phyloP scores from a whole-genome alignment of 345 rosid genomes.

The Alliaria petiolata region DNA sequence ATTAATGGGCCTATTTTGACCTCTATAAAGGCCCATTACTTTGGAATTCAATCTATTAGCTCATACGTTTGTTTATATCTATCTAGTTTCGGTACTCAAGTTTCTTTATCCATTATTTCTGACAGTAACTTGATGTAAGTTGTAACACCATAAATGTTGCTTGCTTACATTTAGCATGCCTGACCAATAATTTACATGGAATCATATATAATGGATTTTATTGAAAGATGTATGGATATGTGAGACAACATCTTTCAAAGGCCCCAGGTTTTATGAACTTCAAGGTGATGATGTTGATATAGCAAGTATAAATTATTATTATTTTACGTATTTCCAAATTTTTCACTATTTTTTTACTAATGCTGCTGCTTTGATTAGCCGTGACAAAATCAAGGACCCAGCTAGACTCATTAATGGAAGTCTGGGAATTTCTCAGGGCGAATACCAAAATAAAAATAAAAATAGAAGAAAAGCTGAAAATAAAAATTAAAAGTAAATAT shows the following conservation, averaged over 20 bases:
- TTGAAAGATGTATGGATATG: conserved; percentile 16
- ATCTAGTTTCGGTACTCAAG: background rate
- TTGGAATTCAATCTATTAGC: background rate
- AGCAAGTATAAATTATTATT: no score
- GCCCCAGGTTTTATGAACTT: conserved; percentile 15
- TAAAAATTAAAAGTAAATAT: conserved; percentile 9
- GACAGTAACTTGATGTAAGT: background rate
- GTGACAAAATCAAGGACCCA: conserved; percentile 28
- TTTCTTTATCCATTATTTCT: background rate
- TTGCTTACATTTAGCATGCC: conserved; percentile 15
- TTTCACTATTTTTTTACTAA: background rate
- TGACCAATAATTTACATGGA: conserved; percentile 20
- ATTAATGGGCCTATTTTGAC: background rate
- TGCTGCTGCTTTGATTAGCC: conserved; percentile 20
- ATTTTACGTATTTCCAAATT: background rate
- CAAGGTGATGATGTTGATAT: background rate
- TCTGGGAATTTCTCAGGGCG: background rate
- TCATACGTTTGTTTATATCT: background rate
- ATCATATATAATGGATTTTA: background rate
- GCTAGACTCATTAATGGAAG: background rate
- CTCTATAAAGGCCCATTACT: background rate
- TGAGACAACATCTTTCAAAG: conserved; percentile 29
- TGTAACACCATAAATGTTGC: conserved; percentile 1
- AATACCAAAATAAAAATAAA: no score
- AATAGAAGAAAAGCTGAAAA: background rate